Evolutionary conservation across 2,329 filamentous ascomycete genomes (phyloP), one percentile per base, ranked within the genome.

Genomic region (Fusarium heterosporum): DNA sequence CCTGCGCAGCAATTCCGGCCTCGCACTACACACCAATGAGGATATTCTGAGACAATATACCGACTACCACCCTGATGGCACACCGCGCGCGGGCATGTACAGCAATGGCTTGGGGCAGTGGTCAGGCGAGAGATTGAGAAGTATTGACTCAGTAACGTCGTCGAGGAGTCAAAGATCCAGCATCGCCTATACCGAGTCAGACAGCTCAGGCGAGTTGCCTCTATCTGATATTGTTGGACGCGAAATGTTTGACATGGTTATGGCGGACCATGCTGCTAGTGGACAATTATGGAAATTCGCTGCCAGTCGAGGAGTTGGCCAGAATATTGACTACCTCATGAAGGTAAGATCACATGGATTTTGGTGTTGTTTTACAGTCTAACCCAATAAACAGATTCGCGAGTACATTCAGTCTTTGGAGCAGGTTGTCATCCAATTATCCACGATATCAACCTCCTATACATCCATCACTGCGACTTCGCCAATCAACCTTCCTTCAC

Each of bases 271-370:
- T 0, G 77, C 76, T 6, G 83, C 83, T 1, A 79, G 79, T 3
- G 77, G 80, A 55, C 79, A 82, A 30, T 73, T 88, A 19, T 77
- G 81, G 55, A 79, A 78, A 41, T 87, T 85, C 70, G 83, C 84
- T n/a, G 79, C 82, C 46, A 78, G 73, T 29, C 75, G 78, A 30
- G 78, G 82, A 32, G 81, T 79, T 55, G 81, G 79, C 2, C 81
- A 85, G 52, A 83, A 85, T 60, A 76, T 88, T 56, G 84, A 82
- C 55, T 85, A 84, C 53, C 74, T 85, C 22, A 76, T 83, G 53
- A 83, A 83, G 75, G 82, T 84, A 41, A 55, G 78, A 72, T 25
- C 8, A n/a, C 34, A 8, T 16, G 17, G 50, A 25, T 22, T 12
- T 6, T 19, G 4, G 9, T 26, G 9, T 2, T 19, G 11, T 11